phyloP scores from a whole-genome alignment of 108 stramenopile genomes.

The Skeletonema marinoi region DNA sequence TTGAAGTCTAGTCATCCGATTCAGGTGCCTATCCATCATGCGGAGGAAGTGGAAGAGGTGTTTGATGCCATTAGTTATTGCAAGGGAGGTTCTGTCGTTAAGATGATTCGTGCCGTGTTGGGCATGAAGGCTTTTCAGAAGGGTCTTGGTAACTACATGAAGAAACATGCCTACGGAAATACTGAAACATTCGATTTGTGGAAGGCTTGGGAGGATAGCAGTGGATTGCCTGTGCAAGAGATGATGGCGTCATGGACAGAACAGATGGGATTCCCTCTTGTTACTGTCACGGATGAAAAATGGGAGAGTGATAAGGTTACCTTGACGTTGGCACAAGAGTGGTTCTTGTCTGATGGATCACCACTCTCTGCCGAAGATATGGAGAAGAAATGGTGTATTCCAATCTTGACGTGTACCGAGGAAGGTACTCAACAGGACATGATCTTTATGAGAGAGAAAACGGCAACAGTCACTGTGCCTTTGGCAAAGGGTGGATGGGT shows the following conservation, averaged over 20 bases:
- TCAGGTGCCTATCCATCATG: constrained; percentile 90
- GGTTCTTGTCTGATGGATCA: constrained; percentile 92
- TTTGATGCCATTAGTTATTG: constrained; percentile 95
- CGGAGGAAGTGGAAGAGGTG: constrained; percentile 96
- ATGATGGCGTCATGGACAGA: constrained; percentile 96
- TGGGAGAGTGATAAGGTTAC: constrained; percentile 77
- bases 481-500: constrained; percentile 76
- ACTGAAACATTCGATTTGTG: constrained; percentile 93
- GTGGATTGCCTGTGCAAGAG: constrained; percentile 85
- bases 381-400: constrained; percentile 91
- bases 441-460: constrained; percentile 87
- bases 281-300: constrained; percentile 71
- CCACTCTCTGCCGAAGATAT: constrained; percentile 63
- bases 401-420: constrained; percentile 83
- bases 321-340: constrained; percentile 83
- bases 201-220: constrained; percentile 92
- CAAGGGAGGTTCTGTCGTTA: constrained; percentile 88
- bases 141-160: constrained; percentile 84
- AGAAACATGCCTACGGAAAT: constrained; percentile 87
- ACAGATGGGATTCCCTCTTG: constrained; percentile 93
- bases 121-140: constrained; percentile 84
- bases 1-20: constrained; percentile 90
- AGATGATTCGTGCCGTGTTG: constrained; percentile 92
- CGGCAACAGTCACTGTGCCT: constrained; percentile 75
- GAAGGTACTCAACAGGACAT: constrained; percentile 73